phyloP scores from a whole-genome alignment of 106 monocot genomes.

The Dendrobium officinale region DNA sequence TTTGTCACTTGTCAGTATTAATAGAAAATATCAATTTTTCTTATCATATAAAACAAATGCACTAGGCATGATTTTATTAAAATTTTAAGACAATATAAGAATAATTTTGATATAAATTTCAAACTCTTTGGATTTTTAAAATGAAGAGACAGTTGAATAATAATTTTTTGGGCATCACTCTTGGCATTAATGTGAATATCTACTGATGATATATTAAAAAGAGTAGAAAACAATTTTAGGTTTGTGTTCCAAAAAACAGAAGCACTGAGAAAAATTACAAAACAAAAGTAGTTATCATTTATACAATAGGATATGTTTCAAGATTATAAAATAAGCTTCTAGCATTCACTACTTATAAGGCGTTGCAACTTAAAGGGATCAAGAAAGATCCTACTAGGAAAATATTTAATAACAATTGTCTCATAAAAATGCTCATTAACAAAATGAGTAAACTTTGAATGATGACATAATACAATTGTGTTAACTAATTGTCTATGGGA shows the following conservation, averaged over 20 bases:
- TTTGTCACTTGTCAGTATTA: no score
- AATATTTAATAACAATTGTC: slow-evolving; percentile 53
- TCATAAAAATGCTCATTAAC: slow-evolving; percentile 35
- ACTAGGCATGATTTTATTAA: not conserved
- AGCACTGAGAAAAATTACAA: slow-evolving; percentile 59
- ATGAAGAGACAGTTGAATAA: slow-evolving; percentile 68
- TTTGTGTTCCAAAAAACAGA: slow-evolving; percentile 79
- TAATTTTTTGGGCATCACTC: slow-evolving; percentile 9
- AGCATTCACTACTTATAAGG: slow-evolving; percentile 50
- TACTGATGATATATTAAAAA: slow-evolving; percentile 68
- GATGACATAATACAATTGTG: slow-evolving; percentile 22
- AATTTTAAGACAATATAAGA: not conserved
- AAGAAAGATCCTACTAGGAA: slow-evolving; percentile 76
- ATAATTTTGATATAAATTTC: not conserved
- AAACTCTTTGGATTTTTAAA: slow-evolving; percentile 82
- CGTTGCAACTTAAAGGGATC: slow-evolving; percentile 85
- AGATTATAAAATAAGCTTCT: slow-evolving; percentile 1
- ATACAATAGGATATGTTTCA: not conserved
- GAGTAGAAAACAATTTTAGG: slow-evolving; percentile 73
- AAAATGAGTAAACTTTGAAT: slow-evolving; percentile 13
- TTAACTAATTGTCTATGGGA: slow-evolving; percentile 64
- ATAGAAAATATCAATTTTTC: not conserved
- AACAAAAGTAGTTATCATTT: not conserved
- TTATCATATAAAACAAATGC: not conserved
- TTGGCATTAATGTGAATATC: slow-evolving; percentile 45